These are phyloP conservation scores for Mytilinidion resinicola DNA, from an alignment of 495 filamentous ascomycete species.

Conservation along the genomic window DNA sequence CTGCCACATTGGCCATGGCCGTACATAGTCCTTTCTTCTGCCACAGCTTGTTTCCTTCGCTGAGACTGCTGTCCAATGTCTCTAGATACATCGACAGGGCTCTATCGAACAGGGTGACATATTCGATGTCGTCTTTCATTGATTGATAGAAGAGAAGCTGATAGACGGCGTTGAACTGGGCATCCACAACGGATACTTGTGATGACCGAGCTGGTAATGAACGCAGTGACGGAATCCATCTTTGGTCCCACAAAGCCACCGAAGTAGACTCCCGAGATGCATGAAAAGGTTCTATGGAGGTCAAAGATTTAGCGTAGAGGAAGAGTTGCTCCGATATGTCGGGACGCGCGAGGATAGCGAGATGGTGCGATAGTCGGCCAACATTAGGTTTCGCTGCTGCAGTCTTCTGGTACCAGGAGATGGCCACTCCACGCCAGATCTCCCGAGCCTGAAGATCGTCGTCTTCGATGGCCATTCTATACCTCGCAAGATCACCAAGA, in stretches of 20 bases:
- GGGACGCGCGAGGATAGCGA: constrained; percentile 73
- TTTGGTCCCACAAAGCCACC: constrained; percentile 63
- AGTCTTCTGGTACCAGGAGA: constrained; percentile 76
- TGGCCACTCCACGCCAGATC: constrained; percentile 67
- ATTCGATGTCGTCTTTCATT: constrained; percentile 42
- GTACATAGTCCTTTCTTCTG: constrained; percentile 56
- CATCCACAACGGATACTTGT: constrained; percentile 40
- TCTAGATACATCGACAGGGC: constrained; percentile 43
- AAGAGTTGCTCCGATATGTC: constrained; percentile 69
- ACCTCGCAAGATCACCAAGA: constrained; percentile 68
- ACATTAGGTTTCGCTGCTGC: constrained; percentile 62
- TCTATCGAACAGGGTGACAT: constrained; percentile 25
- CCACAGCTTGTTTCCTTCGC: constrained; percentile 50
- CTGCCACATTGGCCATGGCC: constrained; percentile 47
- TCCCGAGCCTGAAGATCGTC: constrained; percentile 65
- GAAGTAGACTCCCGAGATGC: constrained; percentile 61
- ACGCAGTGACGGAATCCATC: constrained; percentile 40
- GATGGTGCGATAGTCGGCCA: constrained; percentile 76
- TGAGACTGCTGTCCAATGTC: constrained; percentile 54
- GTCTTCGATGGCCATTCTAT: constrained; percentile 75
- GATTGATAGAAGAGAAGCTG: constrained; percentile 58
- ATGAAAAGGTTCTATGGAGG: constrained; percentile 33
- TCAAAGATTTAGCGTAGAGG: constrained; percentile 50
- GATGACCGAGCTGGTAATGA: constrained; percentile 14
- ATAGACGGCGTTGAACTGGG: constrained; percentile 57